phyloP scores from a whole-genome alignment of 1,284 basidiomycete genomes.

The Tilletia caries region DNA sequence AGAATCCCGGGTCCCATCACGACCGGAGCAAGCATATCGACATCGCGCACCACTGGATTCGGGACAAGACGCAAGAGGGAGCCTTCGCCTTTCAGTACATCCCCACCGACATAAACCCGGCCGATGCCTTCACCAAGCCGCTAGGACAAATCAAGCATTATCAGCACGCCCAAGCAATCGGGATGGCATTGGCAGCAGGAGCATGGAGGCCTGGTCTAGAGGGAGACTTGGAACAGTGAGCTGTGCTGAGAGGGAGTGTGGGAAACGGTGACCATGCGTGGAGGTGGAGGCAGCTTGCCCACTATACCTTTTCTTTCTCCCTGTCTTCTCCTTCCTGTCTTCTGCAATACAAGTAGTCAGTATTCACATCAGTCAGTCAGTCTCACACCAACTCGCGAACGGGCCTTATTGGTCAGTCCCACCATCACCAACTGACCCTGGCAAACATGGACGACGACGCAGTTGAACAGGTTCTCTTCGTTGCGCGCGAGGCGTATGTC shows the following conservation, averaged over 20 bases:
- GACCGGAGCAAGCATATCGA: no score
- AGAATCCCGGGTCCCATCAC: not conserved
- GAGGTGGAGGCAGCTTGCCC: slow-evolving; percentile 9
- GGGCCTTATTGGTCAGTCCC: no score
- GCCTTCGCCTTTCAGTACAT: not conserved
- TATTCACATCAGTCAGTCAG: no score
- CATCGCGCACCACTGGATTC: no score
- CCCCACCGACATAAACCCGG: not conserved
- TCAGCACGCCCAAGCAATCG: no score
- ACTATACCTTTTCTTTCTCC: not conserved
- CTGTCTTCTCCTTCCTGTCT: not conserved
- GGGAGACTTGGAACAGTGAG: no score
- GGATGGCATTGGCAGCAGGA: no score
- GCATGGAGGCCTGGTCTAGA: no score
- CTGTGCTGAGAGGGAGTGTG: not conserved
- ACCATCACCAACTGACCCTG: no score
- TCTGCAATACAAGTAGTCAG: not conserved
- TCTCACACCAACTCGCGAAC: no score
- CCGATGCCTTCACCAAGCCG: slow-evolving; percentile 12
- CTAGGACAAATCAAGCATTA: not conserved
- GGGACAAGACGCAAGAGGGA: no score
- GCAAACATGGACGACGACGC: slow-evolving; percentile 15
- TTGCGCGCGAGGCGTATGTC: slow-evolving; percentile 76
- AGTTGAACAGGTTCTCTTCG: slow-evolving; percentile 77
- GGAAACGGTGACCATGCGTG: not conserved